Conservation (phyloP, 345 rosid genomes). For the Hirschfeldia incana region DNA sequence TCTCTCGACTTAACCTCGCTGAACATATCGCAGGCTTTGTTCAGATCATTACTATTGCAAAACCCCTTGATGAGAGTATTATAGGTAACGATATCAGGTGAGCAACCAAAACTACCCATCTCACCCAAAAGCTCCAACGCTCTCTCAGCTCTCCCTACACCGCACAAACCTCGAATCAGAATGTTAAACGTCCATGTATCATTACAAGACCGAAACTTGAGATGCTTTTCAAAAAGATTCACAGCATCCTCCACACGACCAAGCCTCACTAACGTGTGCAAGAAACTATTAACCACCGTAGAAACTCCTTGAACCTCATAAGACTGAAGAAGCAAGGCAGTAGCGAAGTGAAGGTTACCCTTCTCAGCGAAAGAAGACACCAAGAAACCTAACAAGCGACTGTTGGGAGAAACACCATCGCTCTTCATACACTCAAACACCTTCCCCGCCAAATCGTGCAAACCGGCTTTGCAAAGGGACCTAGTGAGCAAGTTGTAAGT, state of each 20-base stretch:
- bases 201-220: slow-evolving; percentile 44
- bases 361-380: slow-evolving; percentile 49
- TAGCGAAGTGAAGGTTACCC: slow-evolving; percentile 49
- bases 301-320: slow-evolving; percentile 43
- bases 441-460: slow-evolving; percentile 50
- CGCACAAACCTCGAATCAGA: slow-evolving; percentile 69
- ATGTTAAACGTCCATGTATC: slow-evolving; percentile 80
- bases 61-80: slow-evolving; percentile 77
- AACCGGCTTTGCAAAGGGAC: slow-evolving; percentile 60
- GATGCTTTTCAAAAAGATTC: slow-evolving; percentile 47
- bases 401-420: slow-evolving; percentile 64
- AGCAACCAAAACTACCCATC: slow-evolving; percentile 61
- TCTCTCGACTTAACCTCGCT: slow-evolving; percentile 42
- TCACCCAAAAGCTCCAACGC: slow-evolving; percentile 55
- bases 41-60: slow-evolving; percentile 59
- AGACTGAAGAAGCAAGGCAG: slow-evolving; percentile 53
- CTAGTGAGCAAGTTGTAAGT: slow-evolving; percentile 63
- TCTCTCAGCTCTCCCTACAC: slow-evolving; percentile 47
- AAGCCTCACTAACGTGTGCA: slow-evolving; percentile 56
- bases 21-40: slow-evolving; percentile 55
- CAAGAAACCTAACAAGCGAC: slow-evolving; percentile 50
- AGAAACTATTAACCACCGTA: slow-evolving; percentile 50
- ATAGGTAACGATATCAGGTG: slow-evolving; percentile 67
- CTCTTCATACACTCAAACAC: slow-evolving; percentile 65
- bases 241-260: slow-evolving; percentile 62